These are phyloP conservation scores for Scolecobasidium constrictum DNA, from an alignment of 2,329 filamentous ascomycete species.

Conservation along the genomic window DNA sequence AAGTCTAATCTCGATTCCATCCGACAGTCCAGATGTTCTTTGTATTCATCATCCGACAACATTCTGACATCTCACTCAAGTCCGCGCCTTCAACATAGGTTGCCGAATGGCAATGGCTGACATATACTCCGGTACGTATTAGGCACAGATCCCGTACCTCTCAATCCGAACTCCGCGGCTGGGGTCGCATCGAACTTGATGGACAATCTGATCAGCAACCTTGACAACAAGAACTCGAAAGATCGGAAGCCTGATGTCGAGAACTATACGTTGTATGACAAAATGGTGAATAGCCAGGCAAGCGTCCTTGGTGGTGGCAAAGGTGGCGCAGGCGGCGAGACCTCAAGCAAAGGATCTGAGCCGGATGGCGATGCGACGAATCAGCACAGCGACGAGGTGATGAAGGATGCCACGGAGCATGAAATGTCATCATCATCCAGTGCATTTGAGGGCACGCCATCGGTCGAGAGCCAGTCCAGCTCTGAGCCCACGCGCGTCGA, in stretches of 20 bases:
- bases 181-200: slow-evolving; percentile 19
- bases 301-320: no score
- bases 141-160: no score
- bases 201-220: slow-evolving; percentile 15
- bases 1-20: slow-evolving; percentile 8
- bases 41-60: neutral
- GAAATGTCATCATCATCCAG: no score
- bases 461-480: no score
- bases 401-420: no score
- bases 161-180: slow-evolving; percentile 9
- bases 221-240: slow-evolving; percentile 13
- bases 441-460: no score
- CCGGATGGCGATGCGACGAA: neutral
- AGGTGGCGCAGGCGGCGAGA: neutral
- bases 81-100: slow-evolving; percentile 20
- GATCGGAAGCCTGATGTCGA: slow-evolving; percentile 4
- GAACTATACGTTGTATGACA: slow-evolving; percentile 3
- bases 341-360: neutral
- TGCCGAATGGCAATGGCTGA: slow-evolving; percentile 20
- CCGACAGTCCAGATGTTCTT: neutral
- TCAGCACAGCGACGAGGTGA: no score
- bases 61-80: slow-evolving; percentile 11
- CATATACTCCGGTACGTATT: slow-evolving; percentile 26
- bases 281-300: slow-evolving; percentile 10
- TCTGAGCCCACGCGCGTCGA: no score